Evolutionary conservation across 2,329 filamentous ascomycete genomes (phyloP), one percentile per base, ranked within the genome.

Genomic region (Aspergillus chevalieri): DNA sequence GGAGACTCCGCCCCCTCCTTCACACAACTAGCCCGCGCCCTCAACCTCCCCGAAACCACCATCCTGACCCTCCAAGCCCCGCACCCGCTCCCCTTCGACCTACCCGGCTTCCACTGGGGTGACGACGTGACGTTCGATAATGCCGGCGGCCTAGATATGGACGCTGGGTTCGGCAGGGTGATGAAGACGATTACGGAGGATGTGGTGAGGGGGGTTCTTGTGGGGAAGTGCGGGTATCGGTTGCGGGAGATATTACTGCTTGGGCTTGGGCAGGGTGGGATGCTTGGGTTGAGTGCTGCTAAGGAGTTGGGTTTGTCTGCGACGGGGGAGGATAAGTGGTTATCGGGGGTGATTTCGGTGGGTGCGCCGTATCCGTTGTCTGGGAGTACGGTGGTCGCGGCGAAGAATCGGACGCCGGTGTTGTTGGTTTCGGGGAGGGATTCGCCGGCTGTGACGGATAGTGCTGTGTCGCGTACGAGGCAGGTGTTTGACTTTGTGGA

Each of bases 11-110:
- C 88, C 52, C 62, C 66, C 3, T 77, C 86, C 33, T 94, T 93
- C 66, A 78, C 81, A 52, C 71, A 72, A 42, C 86, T 95, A 53
- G 87, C 84, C 17, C 74, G 76, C 49, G 82, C 81, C 57, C 71
- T 95, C 52, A 76, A 79, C 52, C 80, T 95, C 3, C 89, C 89
- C 0, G 87, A 90, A 61, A 90, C 90, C 47, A 79, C 84, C 49
- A 83, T 83, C 60, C 79, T 95, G 47, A 80, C 87, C 6, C 74
- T 94, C 39, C 86, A 86, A 62, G 90, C 84, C 0, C 83, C 86
- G 0, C 76, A 76, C 21, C 80, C 81, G 0, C 74, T 95, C 4
- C 86, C 87, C 1, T 82, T 88, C 47, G 77, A 83, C 43, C 70
- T 91, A 4, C 76, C 83, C 2, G 83, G 82, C 24, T 86, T 78